Conservation (phyloP, 345 rosid species). For the Populus tremula region DNA sequence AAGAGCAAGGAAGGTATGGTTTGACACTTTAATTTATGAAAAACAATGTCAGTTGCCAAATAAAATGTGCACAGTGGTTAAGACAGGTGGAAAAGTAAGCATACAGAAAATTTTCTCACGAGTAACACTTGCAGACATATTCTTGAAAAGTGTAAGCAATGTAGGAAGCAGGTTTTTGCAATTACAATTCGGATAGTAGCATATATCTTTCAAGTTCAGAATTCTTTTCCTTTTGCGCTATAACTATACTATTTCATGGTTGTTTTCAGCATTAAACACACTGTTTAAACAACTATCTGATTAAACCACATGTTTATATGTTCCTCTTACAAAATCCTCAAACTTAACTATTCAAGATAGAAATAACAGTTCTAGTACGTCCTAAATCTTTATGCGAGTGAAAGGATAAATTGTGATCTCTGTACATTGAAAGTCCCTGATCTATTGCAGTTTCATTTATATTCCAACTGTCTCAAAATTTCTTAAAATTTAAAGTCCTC, state of each 20-base stretch:
- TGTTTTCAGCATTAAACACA: too few relatives aligned
- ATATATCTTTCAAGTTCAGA: background rate
- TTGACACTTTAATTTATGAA: background rate
- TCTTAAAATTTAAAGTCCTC: background rate
- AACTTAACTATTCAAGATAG: background rate
- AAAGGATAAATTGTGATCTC: background rate
- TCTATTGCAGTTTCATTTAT: background rate
- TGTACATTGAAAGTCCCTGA: background rate
- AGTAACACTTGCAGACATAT: background rate
- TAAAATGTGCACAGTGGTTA: background rate
- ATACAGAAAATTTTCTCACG: background rate
- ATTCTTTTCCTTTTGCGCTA: too few relatives aligned
- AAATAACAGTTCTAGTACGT: background rate
- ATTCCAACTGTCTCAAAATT: background rate
- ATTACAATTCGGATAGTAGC: background rate
- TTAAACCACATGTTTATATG: too few relatives aligned
- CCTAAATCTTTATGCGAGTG: background rate
- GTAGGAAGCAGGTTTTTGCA: background rate
- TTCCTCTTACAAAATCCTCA: too few relatives aligned
- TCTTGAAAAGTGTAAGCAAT: background rate
- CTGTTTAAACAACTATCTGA: too few relatives aligned
- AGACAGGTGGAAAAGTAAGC: background rate
- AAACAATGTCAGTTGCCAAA: background rate
- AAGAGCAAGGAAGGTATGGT: slow-evolving; percentile 32
- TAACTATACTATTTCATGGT: too few relatives aligned